A percentile compares a stretch with the other conserved stretches of the same genome.
phyloP scores from a whole-genome alignment of 148 eudicot genomes.

The Chenopodium suecicum region DNA sequence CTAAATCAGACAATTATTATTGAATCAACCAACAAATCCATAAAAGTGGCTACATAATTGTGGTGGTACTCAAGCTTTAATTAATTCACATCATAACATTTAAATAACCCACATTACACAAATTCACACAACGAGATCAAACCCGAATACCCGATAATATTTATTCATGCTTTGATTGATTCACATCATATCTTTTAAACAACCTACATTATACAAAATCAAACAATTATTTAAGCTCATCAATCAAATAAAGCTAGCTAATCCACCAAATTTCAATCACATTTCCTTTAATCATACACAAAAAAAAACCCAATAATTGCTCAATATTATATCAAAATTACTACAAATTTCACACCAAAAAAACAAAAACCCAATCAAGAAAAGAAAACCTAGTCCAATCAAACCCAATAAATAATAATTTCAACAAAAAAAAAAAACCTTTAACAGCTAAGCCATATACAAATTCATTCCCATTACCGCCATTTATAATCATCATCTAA shows the following conservation, averaged over 20 bases:
- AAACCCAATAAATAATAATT: not conserved
- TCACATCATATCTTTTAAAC: not conserved
- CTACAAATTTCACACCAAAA: not conserved
- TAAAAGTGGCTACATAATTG: not conserved
- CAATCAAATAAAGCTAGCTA: not conserved
- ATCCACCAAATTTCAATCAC: not conserved
- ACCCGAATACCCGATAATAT: not conserved
- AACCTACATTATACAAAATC: not conserved
- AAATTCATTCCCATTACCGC: not conserved
- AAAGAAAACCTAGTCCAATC: constrained; percentile 3
- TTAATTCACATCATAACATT: not conserved
- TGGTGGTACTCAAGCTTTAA: too few relatives aligned
- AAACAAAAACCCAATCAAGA: constrained; percentile 14
- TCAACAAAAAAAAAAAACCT: not conserved
- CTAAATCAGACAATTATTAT: not conserved
- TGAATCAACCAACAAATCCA: not conserved
- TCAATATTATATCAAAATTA: not conserved
- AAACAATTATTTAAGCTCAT: not conserved
- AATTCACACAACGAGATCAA: not conserved
- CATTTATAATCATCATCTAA: not conserved
- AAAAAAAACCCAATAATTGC: not conserved
- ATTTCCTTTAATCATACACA: not conserved
- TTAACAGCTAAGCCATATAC: not conserved
- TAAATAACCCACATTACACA: not conserved
- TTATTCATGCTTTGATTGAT: not conserved